These are phyloP conservation scores for Choanephora cucurbitarum DNA, from an alignment of 371 early-diverging fungal genomes.

Conservation along the genomic window DNA sequence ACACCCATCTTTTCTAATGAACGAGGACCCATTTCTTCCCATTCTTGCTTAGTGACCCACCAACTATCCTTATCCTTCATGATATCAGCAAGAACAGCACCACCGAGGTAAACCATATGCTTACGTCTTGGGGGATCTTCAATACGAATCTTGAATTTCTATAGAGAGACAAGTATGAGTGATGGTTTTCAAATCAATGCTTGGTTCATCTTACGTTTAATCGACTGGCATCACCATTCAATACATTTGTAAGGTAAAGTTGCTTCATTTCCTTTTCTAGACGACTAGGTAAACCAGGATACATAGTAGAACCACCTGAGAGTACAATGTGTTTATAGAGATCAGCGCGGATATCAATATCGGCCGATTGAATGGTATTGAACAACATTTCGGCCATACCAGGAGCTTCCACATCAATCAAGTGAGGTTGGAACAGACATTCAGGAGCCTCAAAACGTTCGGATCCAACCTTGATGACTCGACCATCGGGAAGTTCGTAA, in stretches of 20 bases:
- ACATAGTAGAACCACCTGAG: constrained; percentile 98
- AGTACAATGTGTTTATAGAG: constrained; percentile 96
- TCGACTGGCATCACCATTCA: constrained; percentile 82
- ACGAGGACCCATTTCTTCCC: constrained; percentile 89
- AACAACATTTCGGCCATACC: constrained; percentile 96
- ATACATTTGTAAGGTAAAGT: constrained; percentile 86
- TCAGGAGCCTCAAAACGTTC: constrained; percentile 98
- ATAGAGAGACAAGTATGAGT: background rate
- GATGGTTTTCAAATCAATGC: background rate
- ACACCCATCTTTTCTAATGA: constrained; percentile 75
- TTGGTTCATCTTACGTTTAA: constrained; percentile 63
- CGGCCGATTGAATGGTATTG: constrained; percentile 88
- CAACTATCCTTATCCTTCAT: constrained; percentile 90
- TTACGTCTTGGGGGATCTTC: constrained; percentile 97
- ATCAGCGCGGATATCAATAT: constrained; percentile 91
- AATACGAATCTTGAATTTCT: constrained; percentile 97
- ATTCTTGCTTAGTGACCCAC: constrained; percentile 95
- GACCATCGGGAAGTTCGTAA: constrained; percentile 98
- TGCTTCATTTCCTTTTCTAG: constrained; percentile 98
- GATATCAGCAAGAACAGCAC: constrained; percentile 95
- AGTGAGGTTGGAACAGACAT: constrained; percentile 96
- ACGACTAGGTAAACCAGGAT: constrained; percentile 94
- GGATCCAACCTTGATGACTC: constrained; percentile 96
- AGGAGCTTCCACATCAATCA: constrained; percentile 91
- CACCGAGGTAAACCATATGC: constrained; percentile 98